Conservation (phyloP, 2,329 filamentous ascomycete species). For the Colletotrichum eleusines region DNA sequence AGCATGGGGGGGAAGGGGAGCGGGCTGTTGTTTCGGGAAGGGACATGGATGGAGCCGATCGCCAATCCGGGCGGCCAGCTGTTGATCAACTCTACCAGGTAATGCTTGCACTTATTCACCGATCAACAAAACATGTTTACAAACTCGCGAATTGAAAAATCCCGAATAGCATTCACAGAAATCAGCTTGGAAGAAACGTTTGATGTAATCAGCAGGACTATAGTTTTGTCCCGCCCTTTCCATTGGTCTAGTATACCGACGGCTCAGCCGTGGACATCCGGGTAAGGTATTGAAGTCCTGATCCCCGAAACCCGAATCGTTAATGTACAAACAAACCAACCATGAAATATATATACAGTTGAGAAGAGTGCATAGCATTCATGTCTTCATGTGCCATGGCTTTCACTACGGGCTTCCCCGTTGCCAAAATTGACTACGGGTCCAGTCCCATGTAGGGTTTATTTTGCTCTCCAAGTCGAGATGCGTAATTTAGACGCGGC, state of each 20-base stretch:
- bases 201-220: conserved; percentile 26
- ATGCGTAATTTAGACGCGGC: conserved; percentile 9
- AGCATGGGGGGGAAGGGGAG: background rate
- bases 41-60: no score
- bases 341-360: conserved; percentile 38
- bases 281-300: conserved; percentile 5
- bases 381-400: conserved; percentile 26
- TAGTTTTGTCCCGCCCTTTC: conserved; percentile 28
- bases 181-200: no score
- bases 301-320: conserved; percentile 9
- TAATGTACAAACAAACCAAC: conserved; percentile 32
- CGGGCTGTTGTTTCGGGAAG: background rate
- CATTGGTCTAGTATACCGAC: conserved; percentile 31
- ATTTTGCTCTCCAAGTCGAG: background rate
- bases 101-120: no score
- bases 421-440: background rate
- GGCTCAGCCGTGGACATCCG: conserved; percentile 31
- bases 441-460: background rate
- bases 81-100: no score
- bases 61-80: background rate
- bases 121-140: background rate
- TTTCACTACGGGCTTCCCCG: background rate
- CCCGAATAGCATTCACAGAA: background rate
- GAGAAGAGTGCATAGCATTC: conserved; percentile 35
- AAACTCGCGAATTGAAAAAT: background rate